Evolutionary conservation across 1,139 yeast species (phyloP), one percentile per base, ranked within the genome.

Genomic region (Yamadazyma aaseri): DNA sequence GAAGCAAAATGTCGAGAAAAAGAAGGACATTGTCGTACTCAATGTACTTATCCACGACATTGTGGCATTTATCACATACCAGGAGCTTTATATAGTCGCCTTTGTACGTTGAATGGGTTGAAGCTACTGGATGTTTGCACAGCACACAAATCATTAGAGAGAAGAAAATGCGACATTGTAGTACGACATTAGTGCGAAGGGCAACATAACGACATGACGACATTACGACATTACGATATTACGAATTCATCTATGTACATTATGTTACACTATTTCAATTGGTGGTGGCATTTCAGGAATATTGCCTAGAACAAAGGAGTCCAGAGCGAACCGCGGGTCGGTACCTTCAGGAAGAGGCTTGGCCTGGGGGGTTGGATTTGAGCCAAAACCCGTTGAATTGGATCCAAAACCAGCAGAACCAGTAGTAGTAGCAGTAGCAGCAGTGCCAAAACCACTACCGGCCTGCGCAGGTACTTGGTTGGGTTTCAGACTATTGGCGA

Each of bases 221-320:
- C n/a, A n/a, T n/a, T n/a, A n/a, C n/a, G n/a, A n/a, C n/a, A n/a
- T n/a, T n/a, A n/a, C n/a, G n/a, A n/a, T n/a, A n/a, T n/a, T n/a
- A n/a, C n/a, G n/a, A n/a, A n/a, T n/a, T n/a, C n/a, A n/a, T n/a
- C n/a, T n/a, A n/a, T n/a, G n/a, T n/a, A n/a, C n/a, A n/a, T n/a
- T 18, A 18, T 28, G 17, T 28, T 76, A 34, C 35, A 38, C 36
- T 28, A 26, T 22, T 20, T 32, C 33, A 18, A 23, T 20, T 2
- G 96, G 95, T 2, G 97, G 97, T 7, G 1, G 89, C 79, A 1
- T 76, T 41, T 86, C 96, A 0, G 97, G 97, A 1, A 89, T 76
- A 17, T 60, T 58, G 0, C 96, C 96, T 17, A 86, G 55, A 11
- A 58, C 56, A 49, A 87, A 89, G 3, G 44, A 37, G 0, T 56